Base-by-base conservation (phyloP, 495 filamentous ascomycete species). In the Penicillium paradoxum region DNA sequence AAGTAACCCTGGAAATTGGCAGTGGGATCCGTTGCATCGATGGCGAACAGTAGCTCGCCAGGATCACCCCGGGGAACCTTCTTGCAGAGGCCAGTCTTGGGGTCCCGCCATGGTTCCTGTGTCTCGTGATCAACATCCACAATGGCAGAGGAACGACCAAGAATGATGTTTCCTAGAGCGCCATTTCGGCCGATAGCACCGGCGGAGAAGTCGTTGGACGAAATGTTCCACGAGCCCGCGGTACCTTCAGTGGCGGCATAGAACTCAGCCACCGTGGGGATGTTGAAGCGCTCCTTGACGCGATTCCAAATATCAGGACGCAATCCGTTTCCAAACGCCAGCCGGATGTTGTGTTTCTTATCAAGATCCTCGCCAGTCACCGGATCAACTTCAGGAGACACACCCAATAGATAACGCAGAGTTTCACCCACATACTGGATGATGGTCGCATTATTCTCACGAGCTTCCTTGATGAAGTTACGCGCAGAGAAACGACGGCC, bases 391-490 rank as follows among this genome's bases (percentile, higher is more conserved):
- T 80, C 70, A 1, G 87, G 79, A 1, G 89, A 82, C 0, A 84
- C 82, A 0, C 88, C 76, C 34, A 97, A 79, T 14, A 98, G 80
- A 66, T 98, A 98, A 2, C 93, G 85, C 53, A 90, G 89, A 0
- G 89, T 96, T 65, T 98, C 93, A 30, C 93, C 93, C 9, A 98
- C 92, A 57, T 98, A 98, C 61, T 97, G 93, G 54, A 97, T 86
- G 18, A 89, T 75, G 0, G 89, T 96, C 24, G 92, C 86, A 19
- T 87, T 66, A 32, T 81, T 81, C 22, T 80, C 77, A 8, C 87
- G 82, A 19, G 86, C 85, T 49, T 95, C 89, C 24, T 81, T 77
- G 85, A 89, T 95, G 71, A 96, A 97, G 1, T 77, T 87, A 30
- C 78, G 79, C 3, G 84, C 89, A 11, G 86, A 89, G 73, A 98